Conservation (phyloP, 2,329 filamentous ascomycete species). For the Davidsoniella australis region DNA sequence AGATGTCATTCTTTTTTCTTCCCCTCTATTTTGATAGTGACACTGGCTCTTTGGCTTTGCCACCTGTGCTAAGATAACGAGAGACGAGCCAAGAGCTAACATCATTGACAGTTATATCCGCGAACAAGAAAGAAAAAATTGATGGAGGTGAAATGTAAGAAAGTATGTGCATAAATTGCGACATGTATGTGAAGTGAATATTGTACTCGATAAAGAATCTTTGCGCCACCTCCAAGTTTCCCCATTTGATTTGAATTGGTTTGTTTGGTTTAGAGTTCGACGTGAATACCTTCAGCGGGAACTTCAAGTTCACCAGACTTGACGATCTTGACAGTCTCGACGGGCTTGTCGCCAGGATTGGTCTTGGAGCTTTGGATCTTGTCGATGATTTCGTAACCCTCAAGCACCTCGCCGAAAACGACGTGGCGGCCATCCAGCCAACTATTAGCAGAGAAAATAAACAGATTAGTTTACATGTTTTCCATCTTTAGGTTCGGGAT, state of each 20-base stretch:
- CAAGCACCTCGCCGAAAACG: slow-evolving; percentile 76
- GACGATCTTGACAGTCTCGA: slow-evolving; percentile 52
- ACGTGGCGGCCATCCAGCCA: slow-evolving; percentile 78
- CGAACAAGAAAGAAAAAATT: not conserved
- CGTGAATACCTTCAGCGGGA: slow-evolving; percentile 81
- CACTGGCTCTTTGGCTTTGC: not conserved
- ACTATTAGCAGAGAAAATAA: slow-evolving; percentile 21
- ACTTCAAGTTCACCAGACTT: slow-evolving; percentile 75
- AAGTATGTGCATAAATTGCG: not conserved
- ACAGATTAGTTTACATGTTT: slow-evolving; percentile 4
- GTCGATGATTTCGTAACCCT: slow-evolving; percentile 67
- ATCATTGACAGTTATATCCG: too few relatives aligned
- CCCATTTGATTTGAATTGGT: not conserved
- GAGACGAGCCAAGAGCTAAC: too few relatives aligned
- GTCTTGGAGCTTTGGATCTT: slow-evolving; percentile 61
- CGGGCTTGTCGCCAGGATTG: slow-evolving; percentile 48
- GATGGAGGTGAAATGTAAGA: not conserved
- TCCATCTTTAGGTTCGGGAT: not conserved
- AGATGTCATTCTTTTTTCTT: too few relatives aligned
- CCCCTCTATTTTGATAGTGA: too few relatives aligned
- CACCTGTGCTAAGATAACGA: not conserved
- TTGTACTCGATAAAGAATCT: too few relatives aligned
- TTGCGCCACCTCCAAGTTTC: not conserved
- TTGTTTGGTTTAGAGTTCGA: slow-evolving; percentile 51
- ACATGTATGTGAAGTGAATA: not conserved